These are phyloP conservation scores for Neodidymelliopsis sp. DNA, from an alignment of 2,329 filamentous ascomycete species.

Conservation along the genomic window DNA sequence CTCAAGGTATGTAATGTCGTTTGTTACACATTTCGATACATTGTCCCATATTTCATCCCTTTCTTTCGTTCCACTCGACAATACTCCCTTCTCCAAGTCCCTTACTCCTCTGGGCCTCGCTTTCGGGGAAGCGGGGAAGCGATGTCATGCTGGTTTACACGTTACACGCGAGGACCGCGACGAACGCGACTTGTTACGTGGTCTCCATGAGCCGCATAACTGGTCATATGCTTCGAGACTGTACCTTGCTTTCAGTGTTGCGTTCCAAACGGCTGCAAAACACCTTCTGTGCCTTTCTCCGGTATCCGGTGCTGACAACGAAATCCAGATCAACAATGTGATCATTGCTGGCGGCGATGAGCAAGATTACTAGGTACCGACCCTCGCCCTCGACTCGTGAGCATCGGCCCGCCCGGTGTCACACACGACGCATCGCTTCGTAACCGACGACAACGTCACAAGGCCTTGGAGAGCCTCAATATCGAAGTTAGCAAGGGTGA, in stretches of 20 bases:
- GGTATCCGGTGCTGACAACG: conserved; percentile 21
- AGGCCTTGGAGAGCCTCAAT: background rate
- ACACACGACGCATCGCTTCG: background rate
- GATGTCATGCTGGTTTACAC: conserved; percentile 14
- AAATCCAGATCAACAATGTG: conserved; percentile 79
- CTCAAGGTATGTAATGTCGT: conserved; percentile 59
- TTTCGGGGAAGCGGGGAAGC: conserved; percentile 33
- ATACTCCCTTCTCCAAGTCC: conserved; percentile 13
- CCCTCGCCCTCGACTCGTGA: no score
- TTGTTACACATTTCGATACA: conserved; percentile 26
- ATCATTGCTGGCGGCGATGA: conserved; percentile 89
- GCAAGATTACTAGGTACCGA: conserved; percentile 86
- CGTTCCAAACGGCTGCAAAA: conserved; percentile 1
- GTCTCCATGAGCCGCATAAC: conserved; percentile 13
- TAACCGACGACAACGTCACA: conserved; percentile 2
- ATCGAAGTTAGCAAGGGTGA: conserved; percentile 5
- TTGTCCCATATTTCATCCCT: conserved; percentile 24
- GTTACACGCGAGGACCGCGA: conserved; percentile 29
- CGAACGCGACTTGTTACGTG: conserved; percentile 22
- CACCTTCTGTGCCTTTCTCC: conserved; percentile 9
- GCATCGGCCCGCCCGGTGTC: conserved; percentile 3
- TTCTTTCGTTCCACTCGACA: conserved; percentile 19
- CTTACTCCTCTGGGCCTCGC: conserved; percentile 18
- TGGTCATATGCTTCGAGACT: conserved; percentile 3
- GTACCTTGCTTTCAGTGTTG: background rate